Base-by-base conservation (phyloP, 2,329 filamentous ascomycete genomes). In the Xylaria multiplex region DNA sequence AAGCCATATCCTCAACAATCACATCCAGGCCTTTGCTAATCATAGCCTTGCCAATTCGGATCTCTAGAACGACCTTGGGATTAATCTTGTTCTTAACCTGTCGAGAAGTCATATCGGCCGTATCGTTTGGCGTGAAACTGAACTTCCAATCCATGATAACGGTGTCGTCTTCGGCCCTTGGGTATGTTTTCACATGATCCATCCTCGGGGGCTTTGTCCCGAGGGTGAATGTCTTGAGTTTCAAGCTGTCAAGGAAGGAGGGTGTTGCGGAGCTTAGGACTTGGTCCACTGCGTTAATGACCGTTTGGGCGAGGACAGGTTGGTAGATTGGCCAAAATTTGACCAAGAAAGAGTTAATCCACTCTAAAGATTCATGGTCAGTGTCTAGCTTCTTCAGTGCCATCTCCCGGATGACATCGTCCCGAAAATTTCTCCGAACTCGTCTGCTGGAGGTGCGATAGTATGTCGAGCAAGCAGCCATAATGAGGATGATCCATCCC, bases 141-240 rank as follows among this genome's bases (percentile, higher is more conserved):
- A 99, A 99, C 76, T 97, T 97, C 96, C 96, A 99, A 78, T 99
- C 96, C 96, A 99, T 99, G 75, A 98, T 88, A 48, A 99, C 93
- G 65, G 94, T 90, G 76, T 99, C 96, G 69, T 97, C 94, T 72
- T 97, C 93, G 1, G 92, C 93, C 79, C 96, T 97, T 64, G 95
- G 95, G 74, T 99, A 97, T 0, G 96, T 97, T 84, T 97, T 98
- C 79, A 99, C 96, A 76, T 98, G 94, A 80, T 99, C 96, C 84
- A 99, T 88, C 35, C 96, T 90, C 6, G 96, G 96, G 32, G 96
- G 95, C 81, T 99, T 99, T 8, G 92, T 94, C 62, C 96, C 96
- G 14, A 99, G 86, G 0, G 94, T 93, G 78, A 99, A 99, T 0
- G 91, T 95, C 81, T 94, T 96, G 81, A 99, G 87, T 74, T 94